Conservation (phyloP, 2,329 filamentous ascomycete genomes). For the Microdochium bolleyi region DNA sequence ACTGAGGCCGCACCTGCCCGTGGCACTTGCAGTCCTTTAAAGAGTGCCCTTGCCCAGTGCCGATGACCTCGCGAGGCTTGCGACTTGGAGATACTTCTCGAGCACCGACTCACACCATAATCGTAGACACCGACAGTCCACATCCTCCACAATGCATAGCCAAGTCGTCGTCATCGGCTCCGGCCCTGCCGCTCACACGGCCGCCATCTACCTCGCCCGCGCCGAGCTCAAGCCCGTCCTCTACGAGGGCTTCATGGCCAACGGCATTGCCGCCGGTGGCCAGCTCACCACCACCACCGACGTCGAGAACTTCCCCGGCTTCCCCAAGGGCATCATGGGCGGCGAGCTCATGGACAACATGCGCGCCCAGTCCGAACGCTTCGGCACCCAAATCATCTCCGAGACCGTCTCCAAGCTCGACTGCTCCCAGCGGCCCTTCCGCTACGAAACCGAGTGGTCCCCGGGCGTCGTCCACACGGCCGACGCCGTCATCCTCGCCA, state of each 20-base stretch:
- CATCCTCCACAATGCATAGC: constrained; percentile 71
- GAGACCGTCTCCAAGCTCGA: constrained; percentile 91
- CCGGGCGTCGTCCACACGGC: constrained; percentile 81
- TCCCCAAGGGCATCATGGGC: constrained; percentile 82
- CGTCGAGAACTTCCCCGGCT: constrained; percentile 96
- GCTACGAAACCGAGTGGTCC: constrained; percentile 85
- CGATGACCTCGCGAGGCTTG: neutral
- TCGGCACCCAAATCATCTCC: constrained; percentile 86
- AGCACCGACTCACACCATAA: no score
- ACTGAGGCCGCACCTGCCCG: neutral
- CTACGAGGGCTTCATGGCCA: constrained; percentile 97
- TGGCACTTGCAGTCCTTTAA: no score
- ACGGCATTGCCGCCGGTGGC: constrained; percentile 90
- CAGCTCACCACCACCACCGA: constrained; percentile 98
- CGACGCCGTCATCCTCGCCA: constrained; percentile 88
- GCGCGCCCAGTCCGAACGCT: constrained; percentile 82
- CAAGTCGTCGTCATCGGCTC: constrained; percentile 93
- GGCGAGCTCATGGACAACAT: constrained; percentile 90
- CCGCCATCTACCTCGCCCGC: constrained; percentile 90
- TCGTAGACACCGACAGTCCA: constrained; percentile 4
- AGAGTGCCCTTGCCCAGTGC: no score
- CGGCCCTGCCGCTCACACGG: constrained; percentile 94
- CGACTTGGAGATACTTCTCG: no score
- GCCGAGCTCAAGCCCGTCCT: constrained; percentile 91
- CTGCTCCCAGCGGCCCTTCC: constrained; percentile 77